phyloP scores from a whole-genome alignment of 495 filamentous ascomycete species.

The Aspergillus hancockii region DNA sequence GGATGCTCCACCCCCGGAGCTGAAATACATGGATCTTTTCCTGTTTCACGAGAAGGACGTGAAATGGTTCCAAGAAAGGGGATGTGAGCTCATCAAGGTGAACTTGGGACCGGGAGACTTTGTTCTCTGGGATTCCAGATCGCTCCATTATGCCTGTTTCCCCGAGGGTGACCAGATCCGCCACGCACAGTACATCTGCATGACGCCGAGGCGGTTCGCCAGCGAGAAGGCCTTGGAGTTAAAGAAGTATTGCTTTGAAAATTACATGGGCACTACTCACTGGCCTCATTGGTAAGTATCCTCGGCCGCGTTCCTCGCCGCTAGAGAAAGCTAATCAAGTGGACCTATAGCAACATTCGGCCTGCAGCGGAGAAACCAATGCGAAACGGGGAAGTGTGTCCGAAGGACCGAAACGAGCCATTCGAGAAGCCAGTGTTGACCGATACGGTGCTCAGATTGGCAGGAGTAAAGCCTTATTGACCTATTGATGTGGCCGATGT shows the following conservation, averaged over 20 bases:
- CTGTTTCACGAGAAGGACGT: constrained; percentile 37
- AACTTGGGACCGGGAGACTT: constrained; percentile 40
- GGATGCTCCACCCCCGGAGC: constrained; percentile 34
- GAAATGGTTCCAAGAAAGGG: constrained; percentile 40
- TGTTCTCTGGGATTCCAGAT: constrained; percentile 43
- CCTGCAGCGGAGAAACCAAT: constrained; percentile 34
- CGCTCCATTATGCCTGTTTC: constrained; percentile 41
- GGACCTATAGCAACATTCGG: constrained; percentile 27
- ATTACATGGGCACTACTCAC: constrained; percentile 32
- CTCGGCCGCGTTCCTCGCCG: background rate
- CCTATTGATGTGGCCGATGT: background rate
- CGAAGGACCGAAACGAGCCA: constrained; percentile 27
- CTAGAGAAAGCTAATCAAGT: background rate
- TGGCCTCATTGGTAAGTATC: constrained; percentile 34
- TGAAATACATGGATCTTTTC: constrained; percentile 37
- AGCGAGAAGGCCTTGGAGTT: constrained; percentile 22
- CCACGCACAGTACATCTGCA: constrained; percentile 35
- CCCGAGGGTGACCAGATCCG: constrained; percentile 41
- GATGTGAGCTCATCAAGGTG: constrained; percentile 42
- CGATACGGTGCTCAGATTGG: constrained; percentile 25
- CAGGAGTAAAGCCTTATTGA: constrained; percentile 31
- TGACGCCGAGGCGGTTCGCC: constrained; percentile 31
- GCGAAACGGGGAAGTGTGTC: constrained; percentile 31
- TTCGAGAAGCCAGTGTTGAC: constrained; percentile 32
- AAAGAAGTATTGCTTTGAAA: constrained; percentile 32